Base-by-base conservation (phyloP, 768 basidiomycete species). In the Mycena kentingensis region DNA sequence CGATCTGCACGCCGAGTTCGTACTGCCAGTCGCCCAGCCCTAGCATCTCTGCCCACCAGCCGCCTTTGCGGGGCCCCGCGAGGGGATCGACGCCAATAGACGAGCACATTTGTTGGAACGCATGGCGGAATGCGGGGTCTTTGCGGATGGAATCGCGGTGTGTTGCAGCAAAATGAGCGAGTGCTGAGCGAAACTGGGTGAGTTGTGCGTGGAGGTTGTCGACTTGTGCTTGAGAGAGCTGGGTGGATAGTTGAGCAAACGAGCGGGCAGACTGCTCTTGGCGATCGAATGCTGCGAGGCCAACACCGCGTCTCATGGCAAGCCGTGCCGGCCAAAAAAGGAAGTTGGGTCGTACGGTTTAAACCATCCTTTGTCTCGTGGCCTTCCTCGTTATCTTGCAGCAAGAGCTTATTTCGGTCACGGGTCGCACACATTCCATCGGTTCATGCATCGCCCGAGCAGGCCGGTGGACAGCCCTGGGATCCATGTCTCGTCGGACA, bases 21-120 rank as follows among this genome's bases (percentile, higher is more conserved):
- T 92, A 90, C 62, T 94, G 89, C 93, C 94, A 98, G 66, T 98
- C 97, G 15, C 92, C 86, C 48, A 97, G 70, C 7, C 87, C 87
- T 29, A 94, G 80, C 63, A 93, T 73, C 65, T 95, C 93, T 2
- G 88, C 86, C 92, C 93, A 97, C 84, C 91, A 90, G 2, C 93
- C 92, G 31, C 90, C 90, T 62, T 84, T 84, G 35, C 87, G 74
- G 1, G 90, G 88, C 0, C 92, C 93, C 2, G 90, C 88, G 19
- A 98, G 81, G 2, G 96, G 95, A 67, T 98, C 97, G 21, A 99
- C 93, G 27, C 93, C 93, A 50, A 99, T 90, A 15, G 88, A 85
- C 2, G 88, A 81, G 66, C 97, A 99, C 93, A 99, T 97, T 52
- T 91, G 88, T 60, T 94, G 91, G 71, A 98, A 98, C 18, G 84